A percentile compares a stretch with the other conserved stretches of the same genome.
Conservation (phyloP, 2,329 filamentous ascomycete species). For the Apiospora sp. region DNA sequence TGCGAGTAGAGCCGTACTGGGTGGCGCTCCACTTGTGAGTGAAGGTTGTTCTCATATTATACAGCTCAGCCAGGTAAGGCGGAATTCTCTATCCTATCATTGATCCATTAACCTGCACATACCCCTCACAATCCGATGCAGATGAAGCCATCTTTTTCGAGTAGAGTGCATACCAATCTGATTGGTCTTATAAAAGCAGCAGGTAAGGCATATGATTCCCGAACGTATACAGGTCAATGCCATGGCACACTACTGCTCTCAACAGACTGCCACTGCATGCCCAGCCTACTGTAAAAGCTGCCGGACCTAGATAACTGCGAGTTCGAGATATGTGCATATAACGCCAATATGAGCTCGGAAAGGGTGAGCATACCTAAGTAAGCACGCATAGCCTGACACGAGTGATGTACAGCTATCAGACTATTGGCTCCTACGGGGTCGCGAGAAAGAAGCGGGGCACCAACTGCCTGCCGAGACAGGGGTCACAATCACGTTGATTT, state of each 20-base stretch:
- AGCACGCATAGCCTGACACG: no score
- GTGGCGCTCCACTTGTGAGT: background rate
- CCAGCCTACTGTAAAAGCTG: no score
- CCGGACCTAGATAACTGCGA: no score
- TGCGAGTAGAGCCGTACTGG: slow-evolving; percentile 64
- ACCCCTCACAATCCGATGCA: background rate
- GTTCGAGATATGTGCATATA: no score
- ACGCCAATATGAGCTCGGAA: no score
- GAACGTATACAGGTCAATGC: background rate
- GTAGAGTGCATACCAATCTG: background rate
- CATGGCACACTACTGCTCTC: background rate
- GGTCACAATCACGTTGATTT: background rate
- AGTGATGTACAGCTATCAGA: no score
- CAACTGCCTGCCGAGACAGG: background rate
- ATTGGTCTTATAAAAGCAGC: background rate
- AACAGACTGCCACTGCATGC: no score
- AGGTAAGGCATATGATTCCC: background rate
- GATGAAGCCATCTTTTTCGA: background rate
- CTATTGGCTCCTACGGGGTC: no score
- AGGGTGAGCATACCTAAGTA: no score
- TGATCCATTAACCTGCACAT: background rate
- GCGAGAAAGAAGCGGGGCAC: background rate
- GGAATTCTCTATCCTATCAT: background rate
- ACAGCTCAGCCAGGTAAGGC: background rate
- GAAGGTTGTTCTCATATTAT: background rate